A percentile compares a stretch with the other conserved stretches of the same genome.
Evolutionary conservation across 2,329 filamentous ascomycete species (phyloP).

Genomic region (Aspergillus phoenicis): DNA sequence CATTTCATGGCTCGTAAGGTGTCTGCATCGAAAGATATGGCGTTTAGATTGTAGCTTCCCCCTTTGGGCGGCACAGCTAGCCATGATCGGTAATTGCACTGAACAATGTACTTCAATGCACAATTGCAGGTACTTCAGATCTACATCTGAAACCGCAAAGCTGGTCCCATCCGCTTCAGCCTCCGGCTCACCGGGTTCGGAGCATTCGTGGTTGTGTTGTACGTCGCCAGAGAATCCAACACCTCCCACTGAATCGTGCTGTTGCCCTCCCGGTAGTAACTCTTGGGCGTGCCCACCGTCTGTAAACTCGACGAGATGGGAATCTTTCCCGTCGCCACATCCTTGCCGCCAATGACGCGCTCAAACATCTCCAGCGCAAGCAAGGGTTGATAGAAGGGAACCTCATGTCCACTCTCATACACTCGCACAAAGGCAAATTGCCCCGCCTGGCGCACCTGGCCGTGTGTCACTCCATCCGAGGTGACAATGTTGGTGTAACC

Average conservation of each 20-base stretch:
- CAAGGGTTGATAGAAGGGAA: conserved; percentile 13
- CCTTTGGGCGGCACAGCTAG: no score
- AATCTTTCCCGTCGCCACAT: conserved; percentile 3
- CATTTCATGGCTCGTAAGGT: no score
- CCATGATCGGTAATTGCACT: no score
- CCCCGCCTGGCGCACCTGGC: conserved; percentile 13
- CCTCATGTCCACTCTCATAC: conserved; percentile 14
- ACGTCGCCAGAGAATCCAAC: conserved; percentile 3
- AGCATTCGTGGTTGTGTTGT: neutral
- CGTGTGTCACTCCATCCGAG: conserved; percentile 8
- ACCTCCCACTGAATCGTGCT: conserved; percentile 4
- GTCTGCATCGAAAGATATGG: no score
- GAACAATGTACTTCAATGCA: neutral
- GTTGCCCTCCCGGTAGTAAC: conserved; percentile 7
- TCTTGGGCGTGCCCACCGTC: neutral
- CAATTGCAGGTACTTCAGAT: neutral
- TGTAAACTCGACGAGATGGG: neutral
- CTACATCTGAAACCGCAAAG: conserved; percentile 5
- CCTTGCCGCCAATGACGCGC: conserved; percentile 6
- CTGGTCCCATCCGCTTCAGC: neutral
- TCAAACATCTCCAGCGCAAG: conserved; percentile 9
- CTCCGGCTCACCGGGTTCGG: conserved; percentile 1
- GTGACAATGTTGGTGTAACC: conserved; percentile 12
- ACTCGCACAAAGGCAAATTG: conserved; percentile 8
- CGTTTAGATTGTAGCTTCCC: no score